Conservation (phyloP, 2,329 filamentous ascomycete genomes). For the Fusarium fujikuroi region DNA sequence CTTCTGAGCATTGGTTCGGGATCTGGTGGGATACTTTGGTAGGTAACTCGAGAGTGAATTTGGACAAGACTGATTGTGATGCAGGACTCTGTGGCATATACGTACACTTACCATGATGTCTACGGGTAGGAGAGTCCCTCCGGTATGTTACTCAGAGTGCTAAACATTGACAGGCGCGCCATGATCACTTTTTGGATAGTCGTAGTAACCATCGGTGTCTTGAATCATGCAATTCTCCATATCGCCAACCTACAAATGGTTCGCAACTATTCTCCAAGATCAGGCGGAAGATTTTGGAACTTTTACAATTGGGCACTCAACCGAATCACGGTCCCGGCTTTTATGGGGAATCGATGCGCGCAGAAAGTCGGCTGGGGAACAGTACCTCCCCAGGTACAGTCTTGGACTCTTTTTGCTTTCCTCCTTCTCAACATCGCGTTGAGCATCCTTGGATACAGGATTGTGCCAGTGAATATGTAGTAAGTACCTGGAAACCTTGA, state of each 20-base stretch:
- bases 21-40: constrained; percentile 54
- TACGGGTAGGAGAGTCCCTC: constrained; percentile 49
- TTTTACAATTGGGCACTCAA: constrained; percentile 47
- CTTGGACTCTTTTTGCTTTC: constrained; percentile 53
- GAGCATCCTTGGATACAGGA: constrained; percentile 51
- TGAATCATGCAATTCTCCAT: constrained; percentile 44
- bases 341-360: constrained; percentile 51
- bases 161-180: constrained; percentile 39
- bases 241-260: constrained; percentile 6
- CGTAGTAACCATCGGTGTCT: constrained; percentile 52
- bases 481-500: constrained; percentile 29
- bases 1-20: constrained; percentile 48
- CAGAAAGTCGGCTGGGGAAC: constrained; percentile 59
- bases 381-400: constrained; percentile 57
- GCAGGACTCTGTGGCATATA: constrained; percentile 51
- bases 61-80: constrained; percentile 1
- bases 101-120: constrained; percentile 47
- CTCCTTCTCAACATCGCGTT: constrained; percentile 52
- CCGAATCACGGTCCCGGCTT: constrained; percentile 52
- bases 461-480: constrained; percentile 55
- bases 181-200: constrained; percentile 55
- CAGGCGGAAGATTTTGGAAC: not conserved
- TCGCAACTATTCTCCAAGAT: not conserved
- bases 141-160: fast-evolving
- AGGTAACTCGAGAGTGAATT: not conserved